Conservation (phyloP, 495 filamentous ascomycete species). For the Xylaria grammica region DNA sequence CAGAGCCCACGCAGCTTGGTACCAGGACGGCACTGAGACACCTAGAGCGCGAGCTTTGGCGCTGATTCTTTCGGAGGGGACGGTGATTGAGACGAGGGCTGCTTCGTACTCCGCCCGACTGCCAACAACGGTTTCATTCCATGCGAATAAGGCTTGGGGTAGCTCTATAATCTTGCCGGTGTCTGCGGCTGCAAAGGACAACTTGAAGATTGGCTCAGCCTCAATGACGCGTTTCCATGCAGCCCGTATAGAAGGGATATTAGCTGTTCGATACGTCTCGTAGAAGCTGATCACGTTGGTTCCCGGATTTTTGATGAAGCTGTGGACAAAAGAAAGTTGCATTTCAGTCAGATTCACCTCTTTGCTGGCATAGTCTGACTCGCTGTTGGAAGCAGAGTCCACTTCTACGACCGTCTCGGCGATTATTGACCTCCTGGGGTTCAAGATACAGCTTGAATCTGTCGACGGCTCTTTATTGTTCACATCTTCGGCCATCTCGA, state of each 20-base stretch:
- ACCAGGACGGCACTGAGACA: not conserved
- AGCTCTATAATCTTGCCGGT: not conserved
- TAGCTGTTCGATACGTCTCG: conserved; percentile 8
- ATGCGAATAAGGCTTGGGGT: not conserved
- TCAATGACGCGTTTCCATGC: conserved; percentile 24
- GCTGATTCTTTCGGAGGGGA: not conserved
- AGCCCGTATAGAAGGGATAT: conserved; percentile 19
- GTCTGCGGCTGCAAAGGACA: not conserved
- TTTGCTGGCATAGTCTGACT: not conserved
- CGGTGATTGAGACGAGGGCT: conserved; percentile 4
- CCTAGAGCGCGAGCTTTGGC: not conserved
- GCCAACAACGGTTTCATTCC: not conserved
- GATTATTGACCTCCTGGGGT: not conserved
- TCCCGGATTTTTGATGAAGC: conserved; percentile 11
- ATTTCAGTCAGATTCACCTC: conserved; percentile 3
- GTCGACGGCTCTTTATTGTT: not conserved
- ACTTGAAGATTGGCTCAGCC: conserved; percentile 27
- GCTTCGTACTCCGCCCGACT: not conserved
- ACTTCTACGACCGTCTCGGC: not conserved
- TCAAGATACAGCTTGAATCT: not conserved
- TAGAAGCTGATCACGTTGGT: conserved; percentile 20
- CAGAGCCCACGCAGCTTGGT: conserved; percentile 13
- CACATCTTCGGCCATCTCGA: not conserved
- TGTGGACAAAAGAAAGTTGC: conserved; percentile 5
- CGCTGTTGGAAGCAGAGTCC: not conserved